These are phyloP conservation scores for Phoenix dactylifera DNA, from an alignment of 176 grass and related monocot genomes.

Conservation along the genomic window DNA sequence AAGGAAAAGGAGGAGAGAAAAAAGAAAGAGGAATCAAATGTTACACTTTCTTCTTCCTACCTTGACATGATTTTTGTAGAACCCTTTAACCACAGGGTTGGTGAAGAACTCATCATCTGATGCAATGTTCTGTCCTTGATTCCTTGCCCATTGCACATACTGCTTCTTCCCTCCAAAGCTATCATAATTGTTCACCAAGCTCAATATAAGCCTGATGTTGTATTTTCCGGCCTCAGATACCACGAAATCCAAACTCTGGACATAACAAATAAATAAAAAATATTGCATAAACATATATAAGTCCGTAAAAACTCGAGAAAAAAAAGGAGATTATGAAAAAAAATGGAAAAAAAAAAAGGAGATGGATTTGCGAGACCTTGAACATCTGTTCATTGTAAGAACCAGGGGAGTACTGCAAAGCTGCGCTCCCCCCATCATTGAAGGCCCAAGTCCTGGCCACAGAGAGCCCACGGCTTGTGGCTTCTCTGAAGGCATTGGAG, in stretches of 20 bases:
- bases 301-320: slow-evolving; percentile 5
- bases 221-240: slow-evolving; percentile 63
- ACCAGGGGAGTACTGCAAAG: slow-evolving; percentile 66
- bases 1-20: no score
- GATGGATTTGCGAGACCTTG: slow-evolving; percentile 29
- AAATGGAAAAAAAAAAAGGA: no score
- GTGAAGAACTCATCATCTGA: slow-evolving; percentile 92
- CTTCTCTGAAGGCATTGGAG: slow-evolving; percentile 36
- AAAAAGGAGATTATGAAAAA: background rate
- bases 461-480: slow-evolving; percentile 54
- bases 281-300: background rate
- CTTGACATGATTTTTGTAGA: slow-evolving; percentile 94
- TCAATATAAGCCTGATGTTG: slow-evolving; percentile 66
- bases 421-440: slow-evolving; percentile 58
- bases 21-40: no score
- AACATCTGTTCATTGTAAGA: slow-evolving; percentile 89
- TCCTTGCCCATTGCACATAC: slow-evolving; percentile 86
- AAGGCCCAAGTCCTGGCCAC: slow-evolving; percentile 92
- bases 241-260: slow-evolving; percentile 85
- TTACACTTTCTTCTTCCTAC: slow-evolving; percentile 15
- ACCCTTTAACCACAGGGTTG: slow-evolving; percentile 55
- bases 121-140: slow-evolving; percentile 59
- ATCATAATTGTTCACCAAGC: slow-evolving; percentile 84
- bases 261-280: background rate
- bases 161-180: slow-evolving; percentile 86